Percentiles rank a stretch among this genome's conserved stretches.
phyloP scores from a whole-genome alignment of 2,329 filamentous ascomycete genomes.

The Exophiala spinifera region DNA sequence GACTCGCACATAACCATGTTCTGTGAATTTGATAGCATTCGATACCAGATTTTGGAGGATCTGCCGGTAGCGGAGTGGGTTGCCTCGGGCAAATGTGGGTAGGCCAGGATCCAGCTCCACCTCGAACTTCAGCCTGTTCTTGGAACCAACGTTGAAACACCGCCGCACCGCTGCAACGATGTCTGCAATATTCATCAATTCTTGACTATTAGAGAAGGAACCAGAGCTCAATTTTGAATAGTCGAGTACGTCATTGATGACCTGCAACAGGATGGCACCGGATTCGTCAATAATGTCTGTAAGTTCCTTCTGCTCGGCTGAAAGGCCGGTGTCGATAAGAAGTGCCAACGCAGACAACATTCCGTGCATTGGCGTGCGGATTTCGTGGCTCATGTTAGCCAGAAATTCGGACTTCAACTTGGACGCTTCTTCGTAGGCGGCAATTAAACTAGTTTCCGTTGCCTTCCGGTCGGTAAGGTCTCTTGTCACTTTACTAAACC shows the following conservation, averaged over 20 bases:
- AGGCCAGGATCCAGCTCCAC: conserved; percentile 49
- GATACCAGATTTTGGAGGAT: conserved; percentile 61
- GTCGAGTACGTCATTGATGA: conserved; percentile 66
- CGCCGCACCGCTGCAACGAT: conserved; percentile 19
- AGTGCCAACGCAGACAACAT: conserved; percentile 59
- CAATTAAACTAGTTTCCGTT: conserved; percentile 53
- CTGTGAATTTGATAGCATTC: conserved; percentile 63
- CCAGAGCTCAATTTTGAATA: conserved; percentile 61
- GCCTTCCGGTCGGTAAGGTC: conserved; percentile 46
- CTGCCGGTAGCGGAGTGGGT: conserved; percentile 60
- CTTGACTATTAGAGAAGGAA: conserved; percentile 46
- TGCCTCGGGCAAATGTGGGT: conserved; percentile 48
- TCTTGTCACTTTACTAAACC: conserved; percentile 59
- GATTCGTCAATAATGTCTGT: conserved; percentile 59
- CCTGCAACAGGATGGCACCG: conserved; percentile 55
- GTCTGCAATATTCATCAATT: conserved; percentile 26
- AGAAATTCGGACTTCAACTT: conserved; percentile 61
- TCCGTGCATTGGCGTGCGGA: conserved; percentile 63
- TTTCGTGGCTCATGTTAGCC: conserved; percentile 63
- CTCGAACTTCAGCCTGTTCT: conserved; percentile 29
- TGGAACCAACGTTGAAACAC: conserved; percentile 17
- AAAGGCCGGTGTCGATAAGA: conserved; percentile 53
- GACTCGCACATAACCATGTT: conserved; percentile 51
- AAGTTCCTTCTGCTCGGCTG: conserved; percentile 54
- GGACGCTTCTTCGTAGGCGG: conserved; percentile 60